Percentiles rank a stretch among this genome's conserved stretches.
These are phyloP conservation scores for Colletotrichum eleusines DNA, from an alignment of 2,329 filamentous ascomycete genomes.

Conservation along the genomic window DNA sequence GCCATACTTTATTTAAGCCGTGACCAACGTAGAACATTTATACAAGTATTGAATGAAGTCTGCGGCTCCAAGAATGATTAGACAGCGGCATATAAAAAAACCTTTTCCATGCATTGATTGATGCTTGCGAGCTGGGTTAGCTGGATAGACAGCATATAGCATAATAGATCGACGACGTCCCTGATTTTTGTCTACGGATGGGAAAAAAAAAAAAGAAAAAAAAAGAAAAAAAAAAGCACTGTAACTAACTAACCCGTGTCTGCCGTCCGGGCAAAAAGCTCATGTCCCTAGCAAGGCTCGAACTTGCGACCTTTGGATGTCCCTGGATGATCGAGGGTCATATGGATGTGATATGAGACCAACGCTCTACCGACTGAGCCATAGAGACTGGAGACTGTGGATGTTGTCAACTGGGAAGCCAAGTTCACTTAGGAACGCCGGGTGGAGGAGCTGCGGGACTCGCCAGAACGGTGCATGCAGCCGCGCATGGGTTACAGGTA, in stretches of 20 bases:
- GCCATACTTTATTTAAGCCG: neutral
- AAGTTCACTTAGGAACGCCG: neutral
- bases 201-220: neutral
- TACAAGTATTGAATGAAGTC: no score
- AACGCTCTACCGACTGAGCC: constrained; percentile 42
- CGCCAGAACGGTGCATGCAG: neutral
- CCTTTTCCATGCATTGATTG: neutral
- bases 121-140: neutral
- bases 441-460: neutral
- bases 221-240: neutral
- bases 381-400: constrained; percentile 27
- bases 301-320: constrained; percentile 41
- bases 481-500: no score
- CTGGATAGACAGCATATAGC: no score
- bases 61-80: rapidly evolving
- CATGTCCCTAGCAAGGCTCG: constrained; percentile 39
- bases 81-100: no score
- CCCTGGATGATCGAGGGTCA: constrained; percentile 30
- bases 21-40: neutral
- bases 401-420: rapidly evolving
- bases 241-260: no score
- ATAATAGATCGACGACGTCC: no score
- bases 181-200: neutral
- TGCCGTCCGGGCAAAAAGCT: constrained; percentile 2
- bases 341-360: constrained; percentile 36